Evolutionary conservation across 768 basidiomycete species (phyloP), one percentile per base, ranked within the genome.

Genomic region (Boletellus ananas): DNA sequence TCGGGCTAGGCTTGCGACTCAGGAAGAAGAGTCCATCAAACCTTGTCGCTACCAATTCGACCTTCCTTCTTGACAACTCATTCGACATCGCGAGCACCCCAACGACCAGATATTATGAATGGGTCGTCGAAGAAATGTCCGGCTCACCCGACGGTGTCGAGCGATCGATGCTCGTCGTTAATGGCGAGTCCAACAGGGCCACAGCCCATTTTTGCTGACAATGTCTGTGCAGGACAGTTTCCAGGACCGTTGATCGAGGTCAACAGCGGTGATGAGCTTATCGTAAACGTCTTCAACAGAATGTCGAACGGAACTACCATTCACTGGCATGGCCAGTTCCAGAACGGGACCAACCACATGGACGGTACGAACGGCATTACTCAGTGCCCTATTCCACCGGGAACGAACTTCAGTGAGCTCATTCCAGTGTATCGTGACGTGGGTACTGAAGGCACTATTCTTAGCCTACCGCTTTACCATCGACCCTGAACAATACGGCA

Each of bases 361-460:
- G 79, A 80, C 45, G 79, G 79, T 2, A 71, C 76, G 0, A 63
- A 59, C 8, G 72, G 70, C 9, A 69, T 80, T 38, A 75, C 78
- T 1, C 73, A 80, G 56, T 80, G 80, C 55, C 74, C 75, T 10
- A 80, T 80, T 31, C 78, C 79, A n/a, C 71, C 78, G 4, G 76
- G 76, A 20, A 62, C 70, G 55, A 72, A 71, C 46, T 67, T 67
- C 29, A 47, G 66, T 77, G 52, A 67, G 55, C n/a, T 6, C 29
- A 2, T 47, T 38, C 34, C 41, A 18, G 2, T 29, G 8, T 37
- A 13, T 29, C 8, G 11, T 9, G 17, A 25, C 8, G 29, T 20
- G 27, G 18, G 29, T 41, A 43, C 46, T 54, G 4, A 59, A 34
- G 11, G 1, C 6, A 8, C 27, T 11, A 14, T 36, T 45, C 34